These are phyloP conservation scores for Terfezia claveryi DNA, from an alignment of 495 filamentous ascomycete genomes.

Conservation along the genomic window DNA sequence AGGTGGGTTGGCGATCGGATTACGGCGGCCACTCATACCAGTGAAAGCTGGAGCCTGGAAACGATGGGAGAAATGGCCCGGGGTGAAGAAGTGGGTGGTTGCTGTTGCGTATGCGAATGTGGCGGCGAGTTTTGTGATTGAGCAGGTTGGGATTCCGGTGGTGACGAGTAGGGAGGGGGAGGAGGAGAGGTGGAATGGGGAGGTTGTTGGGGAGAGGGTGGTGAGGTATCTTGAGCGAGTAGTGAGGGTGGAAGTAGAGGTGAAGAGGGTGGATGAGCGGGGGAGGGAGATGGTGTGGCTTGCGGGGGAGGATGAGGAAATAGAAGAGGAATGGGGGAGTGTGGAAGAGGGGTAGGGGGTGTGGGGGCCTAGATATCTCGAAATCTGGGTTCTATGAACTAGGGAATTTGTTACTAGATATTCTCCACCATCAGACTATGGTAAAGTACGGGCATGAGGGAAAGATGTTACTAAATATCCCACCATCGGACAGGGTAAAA, in stretches of 20 bases:
- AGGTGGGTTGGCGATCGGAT: not conserved
- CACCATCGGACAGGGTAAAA: too few relatives aligned
- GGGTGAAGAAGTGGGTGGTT: constrained; percentile 11
- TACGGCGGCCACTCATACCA: constrained; percentile 5
- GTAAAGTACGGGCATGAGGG: too few relatives aligned
- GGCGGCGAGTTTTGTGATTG: constrained; percentile 6
- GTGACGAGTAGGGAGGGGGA: constrained; percentile 8
- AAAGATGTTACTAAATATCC: too few relatives aligned
- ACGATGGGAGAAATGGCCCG: too few relatives aligned
- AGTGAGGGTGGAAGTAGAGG: constrained; percentile 33
- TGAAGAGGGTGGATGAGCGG: constrained; percentile 2
- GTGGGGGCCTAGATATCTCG: not conserved
- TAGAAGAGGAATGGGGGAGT: not conserved
- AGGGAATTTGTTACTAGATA: too few relatives aligned
- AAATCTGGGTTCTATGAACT: too few relatives aligned
- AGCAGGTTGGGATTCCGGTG: constrained; percentile 14
- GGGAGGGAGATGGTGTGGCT: not conserved
- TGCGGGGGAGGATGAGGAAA: not conserved
- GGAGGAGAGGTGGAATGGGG: constrained; percentile 26
- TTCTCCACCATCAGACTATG: too few relatives aligned
- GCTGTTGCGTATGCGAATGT: constrained; percentile 9
- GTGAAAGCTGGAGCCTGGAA: not conserved
- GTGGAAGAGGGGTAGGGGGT: not conserved
- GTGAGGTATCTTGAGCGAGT: constrained; percentile 48
- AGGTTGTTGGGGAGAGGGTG: constrained; percentile 41